Evolutionary conservation across 805 yeast genomes (phyloP).

Genomic region (Cyberlindnera saturnus): DNA sequence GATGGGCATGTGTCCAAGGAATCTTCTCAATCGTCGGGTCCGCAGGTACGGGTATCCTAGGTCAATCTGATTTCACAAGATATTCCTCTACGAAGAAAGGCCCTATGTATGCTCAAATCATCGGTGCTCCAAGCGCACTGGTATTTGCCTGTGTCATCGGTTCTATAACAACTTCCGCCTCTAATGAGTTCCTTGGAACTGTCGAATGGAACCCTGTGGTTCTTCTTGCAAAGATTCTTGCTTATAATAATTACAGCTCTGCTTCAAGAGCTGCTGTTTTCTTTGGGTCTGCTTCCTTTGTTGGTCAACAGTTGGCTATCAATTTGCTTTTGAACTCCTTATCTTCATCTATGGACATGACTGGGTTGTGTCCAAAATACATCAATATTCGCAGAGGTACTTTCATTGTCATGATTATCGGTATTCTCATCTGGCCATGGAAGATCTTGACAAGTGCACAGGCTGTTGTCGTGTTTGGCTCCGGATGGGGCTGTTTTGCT

Average conservation of each 20-base stretch:
- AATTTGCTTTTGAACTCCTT: conserved; percentile 24
- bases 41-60: conserved; percentile 25
- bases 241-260: conserved; percentile 19
- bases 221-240: conserved; percentile 14
- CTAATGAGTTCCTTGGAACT: conserved; percentile 22
- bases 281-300: conserved; percentile 24
- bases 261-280: conserved; percentile 27
- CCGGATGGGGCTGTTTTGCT: conserved; percentile 21
- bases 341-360: conserved; percentile 22
- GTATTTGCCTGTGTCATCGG: conserved; percentile 28
- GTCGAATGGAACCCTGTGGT: conserved; percentile 27
- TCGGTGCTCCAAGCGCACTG: conserved; percentile 24
- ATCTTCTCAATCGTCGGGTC: conserved; percentile 24
- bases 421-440: conserved; percentile 33
- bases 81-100: conserved; percentile 23
- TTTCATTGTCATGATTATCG: conserved; percentile 24
- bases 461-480: conserved; percentile 18
- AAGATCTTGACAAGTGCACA: conserved; percentile 23
- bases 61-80: conserved; percentile 30
- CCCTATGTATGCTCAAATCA: conserved; percentile 21
- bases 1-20: conserved; percentile 27
- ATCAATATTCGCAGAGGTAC: conserved; percentile 33
- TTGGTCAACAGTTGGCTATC: conserved; percentile 26
- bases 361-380: conserved; percentile 21
- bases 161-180: conserved; percentile 25